These are phyloP conservation scores for Zygoascus ofunaensis DNA, from an alignment of 805 yeast species.

Conservation along the genomic window DNA sequence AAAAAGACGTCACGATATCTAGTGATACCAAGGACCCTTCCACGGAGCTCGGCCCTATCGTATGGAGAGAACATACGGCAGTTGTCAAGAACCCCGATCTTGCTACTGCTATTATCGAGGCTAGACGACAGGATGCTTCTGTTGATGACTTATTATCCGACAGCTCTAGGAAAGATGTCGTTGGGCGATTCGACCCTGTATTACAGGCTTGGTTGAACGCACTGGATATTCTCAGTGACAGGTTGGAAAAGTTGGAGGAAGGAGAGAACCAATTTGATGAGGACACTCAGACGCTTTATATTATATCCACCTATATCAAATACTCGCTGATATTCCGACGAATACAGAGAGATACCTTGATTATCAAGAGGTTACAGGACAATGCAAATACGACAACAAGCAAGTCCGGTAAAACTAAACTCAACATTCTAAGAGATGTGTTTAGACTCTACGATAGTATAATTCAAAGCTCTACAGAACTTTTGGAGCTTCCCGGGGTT, in stretches of 20 bases:
- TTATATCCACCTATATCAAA: slow-evolving; percentile 64
- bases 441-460: slow-evolving; percentile 45
- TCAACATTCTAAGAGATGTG: slow-evolving; percentile 28
- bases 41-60: slow-evolving; percentile 36
- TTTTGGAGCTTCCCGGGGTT: slow-evolving; percentile 85
- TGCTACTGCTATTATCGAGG: slow-evolving; percentile 35
- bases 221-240: slow-evolving; percentile 47
- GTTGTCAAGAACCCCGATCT: slow-evolving; percentile 59
- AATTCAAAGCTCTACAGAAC: slow-evolving; percentile 43
- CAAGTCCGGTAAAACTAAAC: slow-evolving; percentile 9
- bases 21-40: slow-evolving; percentile 19
- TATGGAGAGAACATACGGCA: slow-evolving; percentile 58
- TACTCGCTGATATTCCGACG: slow-evolving; percentile 58
- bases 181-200: slow-evolving; percentile 46
- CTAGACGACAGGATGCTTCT: slow-evolving; percentile 19
- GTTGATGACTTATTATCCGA: slow-evolving; percentile 10
- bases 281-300: slow-evolving; percentile 59
- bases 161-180: slow-evolving; percentile 23
- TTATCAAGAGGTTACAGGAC: slow-evolving; percentile 21
- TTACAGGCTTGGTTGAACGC: slow-evolving; percentile 64
- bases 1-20: slow-evolving; percentile 16
- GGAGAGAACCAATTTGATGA: slow-evolving; percentile 34
- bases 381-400: slow-evolving; percentile 10
- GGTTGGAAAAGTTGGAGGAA: slow-evolving; percentile 35
- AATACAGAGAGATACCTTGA: slow-evolving; percentile 58